phyloP scores from a whole-genome alignment of 179 eudicot genomes.

The Beta macrorhiza region DNA sequence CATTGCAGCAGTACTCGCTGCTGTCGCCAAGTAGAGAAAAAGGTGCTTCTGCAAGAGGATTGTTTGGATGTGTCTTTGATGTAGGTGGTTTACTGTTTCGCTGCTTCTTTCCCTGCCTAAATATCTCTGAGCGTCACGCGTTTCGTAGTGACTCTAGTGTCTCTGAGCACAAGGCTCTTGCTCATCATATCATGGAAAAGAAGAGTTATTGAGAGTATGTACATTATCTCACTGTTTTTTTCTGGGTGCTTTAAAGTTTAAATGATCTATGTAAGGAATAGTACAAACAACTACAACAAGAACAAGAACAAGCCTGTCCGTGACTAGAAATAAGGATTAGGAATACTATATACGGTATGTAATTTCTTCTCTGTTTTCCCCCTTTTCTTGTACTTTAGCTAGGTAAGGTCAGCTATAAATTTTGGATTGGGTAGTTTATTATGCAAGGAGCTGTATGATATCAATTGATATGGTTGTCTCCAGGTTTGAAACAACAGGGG shows the following conservation, averaged over 20 bases:
- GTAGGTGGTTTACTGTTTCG: conserved; percentile 41
- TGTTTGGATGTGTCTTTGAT: conserved; percentile 39
- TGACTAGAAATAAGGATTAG: no score
- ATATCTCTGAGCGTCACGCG: conserved; percentile 16
- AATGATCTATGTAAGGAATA: neutral
- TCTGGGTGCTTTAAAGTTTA: neutral
- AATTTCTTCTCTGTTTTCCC: neutral
- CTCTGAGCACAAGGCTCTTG: neutral
- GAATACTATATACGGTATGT: no score
- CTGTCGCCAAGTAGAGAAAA: conserved; percentile 22
- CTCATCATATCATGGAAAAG: neutral
- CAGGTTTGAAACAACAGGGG: no score
- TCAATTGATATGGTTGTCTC: no score
- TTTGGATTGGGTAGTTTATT: no score
- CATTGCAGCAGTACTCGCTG: conserved; percentile 35
- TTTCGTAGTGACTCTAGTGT: neutral
- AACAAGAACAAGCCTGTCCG: no score
- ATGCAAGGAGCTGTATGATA: no score
- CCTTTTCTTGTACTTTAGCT: neutral
- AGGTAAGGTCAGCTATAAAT: neutral
- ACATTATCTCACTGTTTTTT: neutral
- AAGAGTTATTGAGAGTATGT: neutral
- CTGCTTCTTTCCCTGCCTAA: conserved; percentile 52
- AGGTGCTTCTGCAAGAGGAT: conserved; percentile 11
- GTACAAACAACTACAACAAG: no score